Percentiles rank a stretch among this genome's conserved stretches.
These are phyloP conservation scores for Buxus sempervirens DNA, from an alignment of 164 flowering plant genomes.

Conservation along the genomic window DNA sequence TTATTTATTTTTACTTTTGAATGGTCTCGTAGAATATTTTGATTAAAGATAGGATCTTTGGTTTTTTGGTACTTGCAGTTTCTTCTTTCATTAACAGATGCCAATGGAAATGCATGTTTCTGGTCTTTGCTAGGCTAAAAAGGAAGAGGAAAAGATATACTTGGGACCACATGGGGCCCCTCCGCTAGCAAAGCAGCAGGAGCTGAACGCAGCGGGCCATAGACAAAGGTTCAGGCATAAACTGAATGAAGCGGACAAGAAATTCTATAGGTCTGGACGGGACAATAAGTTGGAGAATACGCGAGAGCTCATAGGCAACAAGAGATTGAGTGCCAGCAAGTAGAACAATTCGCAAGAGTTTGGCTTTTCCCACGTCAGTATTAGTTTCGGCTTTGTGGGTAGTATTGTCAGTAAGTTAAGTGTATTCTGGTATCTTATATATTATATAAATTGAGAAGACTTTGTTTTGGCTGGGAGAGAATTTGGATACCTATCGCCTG, in stretches of 20 bases:
- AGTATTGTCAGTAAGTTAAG: constrained; percentile 18
- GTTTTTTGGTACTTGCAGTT: too few relatives aligned
- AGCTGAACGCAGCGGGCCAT: constrained; percentile 44
- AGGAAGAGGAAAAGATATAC: constrained; percentile 67
- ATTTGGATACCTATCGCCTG: too few relatives aligned
- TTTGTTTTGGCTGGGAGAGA: too few relatives aligned
- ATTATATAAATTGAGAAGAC: too few relatives aligned
- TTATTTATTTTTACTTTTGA: too few relatives aligned
- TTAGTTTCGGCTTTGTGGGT: too few relatives aligned
- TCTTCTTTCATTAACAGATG: too few relatives aligned
- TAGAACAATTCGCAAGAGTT: constrained; percentile 56
- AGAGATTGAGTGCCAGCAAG: constrained; percentile 29
- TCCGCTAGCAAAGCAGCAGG: constrained; percentile 72
- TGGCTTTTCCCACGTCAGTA: constrained; percentile 99
- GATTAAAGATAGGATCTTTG: too few relatives aligned
- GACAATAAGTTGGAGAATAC: constrained; percentile 82
- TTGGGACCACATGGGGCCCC: constrained; percentile 95
- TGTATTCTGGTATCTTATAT: neutral
- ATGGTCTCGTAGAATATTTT: too few relatives aligned
- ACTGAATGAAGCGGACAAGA: constrained; percentile 83
- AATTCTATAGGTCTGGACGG: constrained; percentile 48
- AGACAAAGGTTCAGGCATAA: constrained; percentile 84
- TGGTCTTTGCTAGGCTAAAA: constrained; percentile 33
- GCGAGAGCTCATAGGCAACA: constrained; percentile 53
- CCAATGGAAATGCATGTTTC: neutral